phyloP scores from a whole-genome alignment of 345 rosid genomes.

The Angophora floribunda region DNA sequence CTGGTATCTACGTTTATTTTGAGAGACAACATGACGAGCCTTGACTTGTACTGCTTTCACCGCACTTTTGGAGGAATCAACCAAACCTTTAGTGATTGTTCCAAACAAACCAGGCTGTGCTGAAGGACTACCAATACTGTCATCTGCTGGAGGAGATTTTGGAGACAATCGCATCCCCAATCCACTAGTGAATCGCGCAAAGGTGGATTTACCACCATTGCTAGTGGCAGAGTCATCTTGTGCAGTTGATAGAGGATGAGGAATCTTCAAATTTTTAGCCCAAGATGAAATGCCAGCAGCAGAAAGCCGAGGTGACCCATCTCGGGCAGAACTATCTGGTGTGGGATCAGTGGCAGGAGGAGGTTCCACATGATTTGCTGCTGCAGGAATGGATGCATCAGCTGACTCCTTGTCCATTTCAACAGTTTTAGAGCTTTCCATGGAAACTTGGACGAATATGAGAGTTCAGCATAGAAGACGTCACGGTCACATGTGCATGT shows the following conservation, averaged over 20 bases:
- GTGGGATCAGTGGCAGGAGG: constrained; percentile 23
- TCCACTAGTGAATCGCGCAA: constrained; percentile 72
- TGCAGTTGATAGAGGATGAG: constrained; percentile 29
- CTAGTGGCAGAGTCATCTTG: constrained; percentile 31
- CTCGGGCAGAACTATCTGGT: constrained; percentile 26
- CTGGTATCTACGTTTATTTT: constrained; percentile 96
- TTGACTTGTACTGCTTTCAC: constrained; percentile 92
- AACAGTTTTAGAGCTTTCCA: background rate
- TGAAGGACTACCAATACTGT: constrained; percentile 22
- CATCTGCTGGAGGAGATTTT: constrained; percentile 23
- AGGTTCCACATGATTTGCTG: constrained; percentile 29
- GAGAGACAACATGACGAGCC: constrained; percentile 93
- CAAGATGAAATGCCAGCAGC: constrained; percentile 59
- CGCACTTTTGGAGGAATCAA: constrained; percentile 77
- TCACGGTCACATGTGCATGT: background rate
- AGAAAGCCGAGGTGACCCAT: constrained; percentile 30
- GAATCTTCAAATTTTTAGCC: constrained; percentile 64
- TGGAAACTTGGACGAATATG: background rate
- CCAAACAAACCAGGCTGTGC: constrained; percentile 50
- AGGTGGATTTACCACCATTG: constrained; percentile 43
- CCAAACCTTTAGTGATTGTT: constrained; percentile 65
- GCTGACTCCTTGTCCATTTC: constrained; percentile 39
- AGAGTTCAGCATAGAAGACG: background rate
- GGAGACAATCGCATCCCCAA: constrained; percentile 53
- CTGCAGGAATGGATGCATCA: constrained; percentile 30